Evolutionary conservation across 441 rosid species (phyloP), one percentile per base, ranked within the genome.

Genomic region (Hura crepitans): DNA sequence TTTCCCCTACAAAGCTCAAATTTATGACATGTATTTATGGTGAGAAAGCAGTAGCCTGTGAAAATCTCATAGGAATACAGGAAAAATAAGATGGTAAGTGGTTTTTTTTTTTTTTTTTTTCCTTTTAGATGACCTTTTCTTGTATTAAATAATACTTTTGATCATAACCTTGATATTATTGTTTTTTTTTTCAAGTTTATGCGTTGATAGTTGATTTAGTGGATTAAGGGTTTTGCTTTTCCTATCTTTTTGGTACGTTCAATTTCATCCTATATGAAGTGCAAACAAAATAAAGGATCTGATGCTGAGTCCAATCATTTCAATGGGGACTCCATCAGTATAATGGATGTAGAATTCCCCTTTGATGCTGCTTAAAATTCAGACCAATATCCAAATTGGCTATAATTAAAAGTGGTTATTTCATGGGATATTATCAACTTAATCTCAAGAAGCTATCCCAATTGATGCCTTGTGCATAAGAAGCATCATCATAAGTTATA

Each of bases 251-350:
- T 17, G 22, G 15, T 61, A 5, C 45, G 18, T n/a, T 14, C n/a
- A n/a, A n/a, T n/a, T n/a, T n/a, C 27, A 6, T 60, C 25, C 43
- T n/a, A 47, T 17, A 25, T 23, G 67, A 45, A 63, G n/a, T 45
- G 55, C n/a, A 64, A 45, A 43, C 10, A 46, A 25, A 27, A 30
- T 25, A 46, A 64, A 43, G 54, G 68, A 22, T 46, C 37, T 17
- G 68, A 64, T 27, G 14, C 68, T 17, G 18, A 17, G 55, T n/a
- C 43, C 68, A 43, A 43, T 17, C 68, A 64, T 43, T 64, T 64
- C 55, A 46, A 64, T 43, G 68, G 54, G 46, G 31, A 64, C 46
- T 64, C 37, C 27, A 12, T 59, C 9, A 42, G n/a, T 15, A 2
- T 15, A 27, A 37, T 15, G 17, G 20, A 61, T 15, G 9, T 39